Percentiles rank a stretch among this genome's conserved stretches.
These are phyloP conservation scores for Starmerella roubikii DNA, from an alignment of 805 yeast genomes.

Conservation along the genomic window DNA sequence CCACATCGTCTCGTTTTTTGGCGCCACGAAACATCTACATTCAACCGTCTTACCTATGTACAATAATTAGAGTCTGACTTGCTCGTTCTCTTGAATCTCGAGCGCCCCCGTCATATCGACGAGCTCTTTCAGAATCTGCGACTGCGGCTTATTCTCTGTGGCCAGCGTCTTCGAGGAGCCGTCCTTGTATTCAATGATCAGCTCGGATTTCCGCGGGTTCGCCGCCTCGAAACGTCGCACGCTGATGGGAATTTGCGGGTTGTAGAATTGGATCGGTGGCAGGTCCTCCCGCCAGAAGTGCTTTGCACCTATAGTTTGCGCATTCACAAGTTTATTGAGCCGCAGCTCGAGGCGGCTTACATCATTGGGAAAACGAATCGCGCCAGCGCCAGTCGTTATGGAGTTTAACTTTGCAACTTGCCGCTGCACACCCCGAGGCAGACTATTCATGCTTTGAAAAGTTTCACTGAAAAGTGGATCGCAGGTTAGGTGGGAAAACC, in stretches of 20 bases:
- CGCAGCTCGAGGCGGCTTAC: slow-evolving; percentile 20
- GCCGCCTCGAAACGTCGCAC: slow-evolving; percentile 42
- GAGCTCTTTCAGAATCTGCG: slow-evolving; percentile 45
- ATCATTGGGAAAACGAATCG: slow-evolving; percentile 20
- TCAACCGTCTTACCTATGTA: no score
- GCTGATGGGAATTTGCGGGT: slow-evolving; percentile 52
- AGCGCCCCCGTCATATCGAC: slow-evolving; percentile 40
- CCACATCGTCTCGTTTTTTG: no score
- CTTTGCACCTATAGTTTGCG: slow-evolving; percentile 26
- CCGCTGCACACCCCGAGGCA: slow-evolving; percentile 21
- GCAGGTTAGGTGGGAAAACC: no score
- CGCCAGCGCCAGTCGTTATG: slow-evolving; percentile 24
- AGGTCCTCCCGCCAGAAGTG: slow-evolving; percentile 62
- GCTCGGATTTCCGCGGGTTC: slow-evolving; percentile 31
- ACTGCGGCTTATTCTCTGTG: slow-evolving; percentile 37
- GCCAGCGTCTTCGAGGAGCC: slow-evolving; percentile 35
- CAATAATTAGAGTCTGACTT: slow-evolving; percentile 8
- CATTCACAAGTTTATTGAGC: slow-evolving; percentile 16
- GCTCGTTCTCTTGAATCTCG: slow-evolving; percentile 28
- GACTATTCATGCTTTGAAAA: slow-evolving; percentile 4
- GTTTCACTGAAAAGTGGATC: background rate
- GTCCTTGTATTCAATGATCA: slow-evolving; percentile 31
- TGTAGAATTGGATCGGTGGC: slow-evolving; percentile 71
- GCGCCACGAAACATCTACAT: background rate
- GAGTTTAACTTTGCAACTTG: slow-evolving; percentile 22